Base-by-base conservation (phyloP, 129 eudicot genomes). In the Chrysanthemum makinoi region DNA sequence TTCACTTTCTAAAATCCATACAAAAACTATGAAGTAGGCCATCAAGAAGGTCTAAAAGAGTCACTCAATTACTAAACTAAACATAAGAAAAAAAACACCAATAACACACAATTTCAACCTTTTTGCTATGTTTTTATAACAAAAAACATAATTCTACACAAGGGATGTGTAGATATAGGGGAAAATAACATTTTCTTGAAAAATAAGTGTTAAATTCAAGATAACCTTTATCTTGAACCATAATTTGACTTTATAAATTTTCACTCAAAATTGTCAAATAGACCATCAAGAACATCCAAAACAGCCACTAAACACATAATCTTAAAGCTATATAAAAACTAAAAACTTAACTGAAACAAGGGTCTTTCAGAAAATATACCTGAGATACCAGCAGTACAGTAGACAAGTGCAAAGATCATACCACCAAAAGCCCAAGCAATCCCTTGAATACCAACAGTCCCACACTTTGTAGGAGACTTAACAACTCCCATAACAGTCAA, bases 361-460 rank as follows among this genome's bases (percentile, higher is more conserved):
- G n/a, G 18, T 12, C 3, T n/a, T 35, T 20, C 44, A 77, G 70
- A 43, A 13, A 22, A 65, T 74, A 60, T 52, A 87, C 97, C 97
- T 75, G 96, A 91, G 68, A 91, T 88, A 68, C 96, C 96, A 79
- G 96, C 96, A 77, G 97, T 91, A 73, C 96, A 92, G 84, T 92
- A 92, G 56, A 92, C 96, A 73, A 89, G 96, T 26, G 95, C 98
- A 83, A 92, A 92, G 80, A 92, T 92, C 96, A 92, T 89, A 60
- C 96, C 96, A 67, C 98, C 98, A 85, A 91, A 91, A 66, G 96
- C 97, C 97, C 97, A 91, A 74, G 97, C 97, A 88, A 91, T 88
- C 2, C 97, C 97, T 81, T 91, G 97, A 77, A 91, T 85, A 64
- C 97, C 98, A 75, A 91, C 98, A 64, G 96, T 83, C 10, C 95